phyloP scores from a whole-genome alignment of 306 rosid genomes.

The Ochetophila trinervis region DNA sequence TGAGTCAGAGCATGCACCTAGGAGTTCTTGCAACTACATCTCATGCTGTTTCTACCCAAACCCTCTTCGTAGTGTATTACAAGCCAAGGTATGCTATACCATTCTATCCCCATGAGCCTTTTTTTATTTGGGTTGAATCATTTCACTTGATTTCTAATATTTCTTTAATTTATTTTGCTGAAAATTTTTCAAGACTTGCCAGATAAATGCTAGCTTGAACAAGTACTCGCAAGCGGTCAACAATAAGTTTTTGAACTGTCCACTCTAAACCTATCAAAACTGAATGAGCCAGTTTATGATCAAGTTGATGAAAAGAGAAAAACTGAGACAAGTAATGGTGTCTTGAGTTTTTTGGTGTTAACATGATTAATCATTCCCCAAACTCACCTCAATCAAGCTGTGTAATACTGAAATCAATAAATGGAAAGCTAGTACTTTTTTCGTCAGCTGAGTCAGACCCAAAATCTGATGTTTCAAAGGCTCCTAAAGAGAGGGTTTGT shows the following conservation, averaged over 20 bases:
- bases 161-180: conserved; percentile 17
- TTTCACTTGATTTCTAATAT: conserved; percentile 7
- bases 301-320: conserved; percentile 57
- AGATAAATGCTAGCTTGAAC: conserved; percentile 64
- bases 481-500: conserved; percentile 42
- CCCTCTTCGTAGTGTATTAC: conserved; percentile 72
- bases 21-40: conserved; percentile 98
- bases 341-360: conserved; percentile 71
- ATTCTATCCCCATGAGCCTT: conserved; percentile 7
- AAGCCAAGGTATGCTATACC: conserved; percentile 68
- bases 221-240: conserved; percentile 60
- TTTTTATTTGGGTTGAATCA: background rate
- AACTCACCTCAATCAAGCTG: conserved; percentile 27
- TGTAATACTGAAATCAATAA: conserved; percentile 32
- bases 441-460: conserved; percentile 50
- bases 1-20: conserved; percentile 92
- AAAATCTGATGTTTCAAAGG: conserved; percentile 48
- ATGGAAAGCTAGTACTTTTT: conserved; percentile 36
- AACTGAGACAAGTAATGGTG: conserved; percentile 53
- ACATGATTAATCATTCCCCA: conserved; percentile 46
- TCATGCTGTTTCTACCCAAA: conserved; percentile 80
- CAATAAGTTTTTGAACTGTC: conserved; percentile 65
- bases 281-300: conserved; percentile 36
- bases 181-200: conserved; percentile 55
- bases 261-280: conserved; percentile 36